Evolutionary conservation across 345 rosid species (phyloP).

Genomic region (Nephelium lappaceum): DNA sequence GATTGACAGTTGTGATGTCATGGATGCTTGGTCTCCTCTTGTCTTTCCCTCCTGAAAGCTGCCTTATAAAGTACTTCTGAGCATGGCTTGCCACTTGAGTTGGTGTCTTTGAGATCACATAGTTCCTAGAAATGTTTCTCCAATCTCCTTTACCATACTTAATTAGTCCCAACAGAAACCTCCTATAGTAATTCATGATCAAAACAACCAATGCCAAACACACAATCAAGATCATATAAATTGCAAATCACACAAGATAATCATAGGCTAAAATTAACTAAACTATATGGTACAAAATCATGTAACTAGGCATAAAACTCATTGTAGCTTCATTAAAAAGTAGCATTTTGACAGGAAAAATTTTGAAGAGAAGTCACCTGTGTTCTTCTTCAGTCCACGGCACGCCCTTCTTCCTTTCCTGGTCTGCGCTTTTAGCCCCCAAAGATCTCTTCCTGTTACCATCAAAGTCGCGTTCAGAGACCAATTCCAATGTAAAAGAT

Average conservation of each 20-base stretch:
- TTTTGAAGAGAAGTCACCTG: constrained; percentile 51
- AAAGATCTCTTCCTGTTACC: constrained; percentile 53
- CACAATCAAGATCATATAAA: background rate
- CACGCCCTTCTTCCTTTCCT: constrained; percentile 89
- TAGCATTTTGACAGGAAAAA: background rate
- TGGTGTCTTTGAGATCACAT: constrained; percentile 84
- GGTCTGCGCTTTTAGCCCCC: constrained; percentile 52
- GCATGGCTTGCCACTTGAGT: constrained; percentile 99
- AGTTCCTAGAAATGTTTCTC: constrained; percentile 92
- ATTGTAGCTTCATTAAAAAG: background rate
- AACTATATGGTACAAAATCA: background rate
- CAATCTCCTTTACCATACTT: constrained; percentile 97
- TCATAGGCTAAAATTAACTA: no score
- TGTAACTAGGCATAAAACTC: background rate
- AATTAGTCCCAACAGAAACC: constrained; percentile 77
- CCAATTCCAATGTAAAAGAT: constrained; percentile 43
- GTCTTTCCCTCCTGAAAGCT: constrained; percentile 78
- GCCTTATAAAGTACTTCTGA: constrained; percentile 93
- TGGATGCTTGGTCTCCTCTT: constrained; percentile 95
- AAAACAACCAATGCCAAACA: constrained; percentile 23
- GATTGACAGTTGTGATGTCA: constrained; percentile 76
- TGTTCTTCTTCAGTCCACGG: constrained; percentile 99
- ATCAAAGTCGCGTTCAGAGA: constrained; percentile 37
- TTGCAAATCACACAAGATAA: background rate
- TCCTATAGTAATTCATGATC: constrained; percentile 41